Base-by-base conservation (phyloP, 1,139 yeast species). In the Saccharomyces hybrid region DNA sequence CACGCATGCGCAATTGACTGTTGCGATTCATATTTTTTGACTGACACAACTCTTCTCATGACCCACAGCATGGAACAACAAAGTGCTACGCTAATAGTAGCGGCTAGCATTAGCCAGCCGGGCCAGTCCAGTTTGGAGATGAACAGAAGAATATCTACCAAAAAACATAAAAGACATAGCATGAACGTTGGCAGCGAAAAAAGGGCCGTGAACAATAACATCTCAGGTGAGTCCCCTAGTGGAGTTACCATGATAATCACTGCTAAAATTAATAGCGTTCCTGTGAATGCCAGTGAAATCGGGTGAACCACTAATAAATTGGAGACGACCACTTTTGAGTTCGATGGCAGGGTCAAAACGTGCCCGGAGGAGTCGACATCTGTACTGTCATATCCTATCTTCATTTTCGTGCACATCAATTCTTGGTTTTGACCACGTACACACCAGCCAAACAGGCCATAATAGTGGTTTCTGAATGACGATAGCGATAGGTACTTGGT, bases 391-490 rank as follows among this genome's bases (percentile, higher is more conserved):
- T 65, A 66, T 2, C 63, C 63, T 3, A 65, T 54, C 9, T 69
- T 58, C 59, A 81, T 81, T 0, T 85, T 85, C 2, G 83, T 71
- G 3, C 78, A 71, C 0, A 73, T 38, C 25, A 38, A 11, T 16
- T 38, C 25, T 67, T 0, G 58, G 29, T 0, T 82, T 73, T 70
- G 93, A 85, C 1, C 66, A 61, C 3, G 70, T 64, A 3, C 67
- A 69, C 97, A 91, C 63, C 82, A 79, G 1, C 98, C 98, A 74
- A 89, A 87, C 1, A 89, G 90, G 0, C 98, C 98, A 69, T 84
- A 91, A 55, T 77, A 71, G 66, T 75, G 76, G 50, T 78, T 79
- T 25, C 73, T 73, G 60, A 73, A 80, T 7, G 74, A 68, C 48
- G 84, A 78, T 2, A 84, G 72, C 3, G 77, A 67, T 42, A 83